These are phyloP conservation scores for Blakeslea trispora DNA, from an alignment of 371 early-diverging fungal species.

Conservation along the genomic window DNA sequence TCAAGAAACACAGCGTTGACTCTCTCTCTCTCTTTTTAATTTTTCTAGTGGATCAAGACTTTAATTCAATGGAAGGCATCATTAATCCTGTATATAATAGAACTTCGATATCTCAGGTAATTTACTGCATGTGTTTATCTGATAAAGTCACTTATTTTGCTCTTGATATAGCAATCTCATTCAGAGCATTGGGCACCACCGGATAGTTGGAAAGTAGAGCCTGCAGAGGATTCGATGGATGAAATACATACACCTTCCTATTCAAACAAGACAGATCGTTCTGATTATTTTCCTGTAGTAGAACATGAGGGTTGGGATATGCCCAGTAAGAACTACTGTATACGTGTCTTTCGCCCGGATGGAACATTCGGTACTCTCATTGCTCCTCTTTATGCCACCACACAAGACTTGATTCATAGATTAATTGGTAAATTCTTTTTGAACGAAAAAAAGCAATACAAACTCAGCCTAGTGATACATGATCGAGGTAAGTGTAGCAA, in stretches of 20 bases:
- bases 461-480: slow-evolving; percentile 64
- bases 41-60: slow-evolving; percentile 41
- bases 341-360: slow-evolving; percentile 70
- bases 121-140: too few relatives aligned
- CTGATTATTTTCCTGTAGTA: slow-evolving; percentile 40
- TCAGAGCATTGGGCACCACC: slow-evolving; percentile 65
- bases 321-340: slow-evolving; percentile 47
- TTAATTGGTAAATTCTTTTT: slow-evolving; percentile 79
- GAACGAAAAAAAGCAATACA: slow-evolving; percentile 71
- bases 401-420: slow-evolving; percentile 69
- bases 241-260: slow-evolving; percentile 19
- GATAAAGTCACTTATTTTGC: not conserved
- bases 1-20: too few relatives aligned
- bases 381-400: slow-evolving; percentile 65
- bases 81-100: slow-evolving; percentile 38
- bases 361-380: slow-evolving; percentile 78
- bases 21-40: too few relatives aligned
- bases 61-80: slow-evolving; percentile 53
- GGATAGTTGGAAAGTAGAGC: slow-evolving; percentile 72
- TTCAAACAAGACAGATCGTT: slow-evolving; percentile 31
- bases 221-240: slow-evolving; percentile 23
- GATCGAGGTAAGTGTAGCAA: slow-evolving; percentile 49
- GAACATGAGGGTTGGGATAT: slow-evolving; percentile 34
- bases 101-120: slow-evolving; percentile 14
- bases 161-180: too few relatives aligned